Conservation (phyloP, 306 rosid species). For the Prunus fruticosa region DNA sequence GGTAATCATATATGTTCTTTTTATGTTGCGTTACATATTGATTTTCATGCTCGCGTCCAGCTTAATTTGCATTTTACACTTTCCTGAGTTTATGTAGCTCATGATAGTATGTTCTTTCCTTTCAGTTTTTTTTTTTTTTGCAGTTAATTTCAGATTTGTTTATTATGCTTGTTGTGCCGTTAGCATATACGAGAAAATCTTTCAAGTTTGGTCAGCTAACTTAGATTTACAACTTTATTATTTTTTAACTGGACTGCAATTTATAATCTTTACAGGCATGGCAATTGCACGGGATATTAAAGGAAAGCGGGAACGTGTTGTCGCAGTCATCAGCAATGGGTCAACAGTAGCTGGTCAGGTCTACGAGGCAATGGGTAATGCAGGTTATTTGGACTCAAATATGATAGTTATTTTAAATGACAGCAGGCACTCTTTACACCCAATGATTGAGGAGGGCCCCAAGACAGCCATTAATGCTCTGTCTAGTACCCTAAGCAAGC, state of each 20-base stretch:
- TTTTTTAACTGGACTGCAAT: background rate
- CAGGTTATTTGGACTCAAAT: constrained; percentile 84
- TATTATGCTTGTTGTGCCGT: background rate
- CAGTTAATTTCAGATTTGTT: background rate
- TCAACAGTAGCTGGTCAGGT: constrained; percentile 89
- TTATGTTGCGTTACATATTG: background rate
- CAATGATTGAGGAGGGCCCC: constrained; percentile 65
- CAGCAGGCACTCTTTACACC: constrained; percentile 76
- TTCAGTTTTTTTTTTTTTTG: background rate
- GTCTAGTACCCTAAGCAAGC: constrained; percentile 84
- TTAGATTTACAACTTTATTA: background rate
- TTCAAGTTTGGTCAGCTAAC: background rate
- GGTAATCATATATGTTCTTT: background rate
- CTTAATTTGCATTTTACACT: background rate
- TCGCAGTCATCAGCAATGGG: constrained; percentile 76
- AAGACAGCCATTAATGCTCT: constrained; percentile 70
- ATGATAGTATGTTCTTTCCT: background rate
- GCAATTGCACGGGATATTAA: constrained; percentile 89
- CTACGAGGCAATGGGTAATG: constrained; percentile 91
- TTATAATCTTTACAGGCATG: constrained; percentile 58
- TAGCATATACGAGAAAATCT: background rate
- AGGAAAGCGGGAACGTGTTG: constrained; percentile 76
- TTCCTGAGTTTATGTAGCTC: background rate
- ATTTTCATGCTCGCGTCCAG: background rate
- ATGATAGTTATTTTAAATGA: constrained; percentile 90